A percentile compares a stretch with the other conserved stretches of the same genome.
Conservation (phyloP, 2,329 filamentous ascomycete species). For the Aureobasidium sp. region DNA sequence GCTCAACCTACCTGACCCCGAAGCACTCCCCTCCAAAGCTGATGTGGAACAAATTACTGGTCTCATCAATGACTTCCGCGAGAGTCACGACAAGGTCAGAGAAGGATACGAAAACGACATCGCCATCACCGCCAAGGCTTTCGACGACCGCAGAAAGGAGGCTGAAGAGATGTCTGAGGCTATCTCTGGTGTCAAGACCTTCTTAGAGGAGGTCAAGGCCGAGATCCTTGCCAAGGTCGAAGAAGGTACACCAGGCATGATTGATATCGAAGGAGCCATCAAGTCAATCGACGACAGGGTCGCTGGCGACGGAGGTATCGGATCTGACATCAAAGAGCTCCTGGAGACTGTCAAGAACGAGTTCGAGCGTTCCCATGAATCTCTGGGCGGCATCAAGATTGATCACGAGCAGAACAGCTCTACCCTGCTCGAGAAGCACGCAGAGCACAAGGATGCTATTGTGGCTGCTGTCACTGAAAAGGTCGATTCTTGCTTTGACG, state of each 20-base stretch:
- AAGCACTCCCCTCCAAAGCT: slow-evolving; percentile 64
- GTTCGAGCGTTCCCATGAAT: slow-evolving; percentile 76
- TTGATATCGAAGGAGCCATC: slow-evolving; percentile 48
- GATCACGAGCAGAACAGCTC: slow-evolving; percentile 59
- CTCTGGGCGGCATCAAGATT: slow-evolving; percentile 72
- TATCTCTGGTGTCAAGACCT: slow-evolving; percentile 67
- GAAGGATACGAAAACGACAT: slow-evolving; percentile 67
- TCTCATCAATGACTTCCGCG: slow-evolving; percentile 43
- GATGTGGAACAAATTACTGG: slow-evolving; percentile 59
- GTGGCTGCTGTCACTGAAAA: slow-evolving; percentile 47
- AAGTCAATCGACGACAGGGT: slow-evolving; percentile 65
- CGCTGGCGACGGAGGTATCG: slow-evolving; percentile 36
- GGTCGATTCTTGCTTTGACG: slow-evolving; percentile 69
- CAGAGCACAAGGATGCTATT: slow-evolving; percentile 49
- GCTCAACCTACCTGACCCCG: slow-evolving; percentile 62
- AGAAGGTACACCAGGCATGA: slow-evolving; percentile 61
- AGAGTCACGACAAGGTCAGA: slow-evolving; percentile 57
- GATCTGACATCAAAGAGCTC: slow-evolving; percentile 49
- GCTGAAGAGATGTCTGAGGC: slow-evolving; percentile 69
- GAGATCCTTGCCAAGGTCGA: slow-evolving; percentile 69
- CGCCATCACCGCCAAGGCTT: slow-evolving; percentile 65
- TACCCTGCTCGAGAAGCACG: slow-evolving; percentile 49
- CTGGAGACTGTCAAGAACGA: slow-evolving; percentile 70
- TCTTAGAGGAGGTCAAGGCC: slow-evolving; percentile 70
- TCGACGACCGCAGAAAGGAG: slow-evolving; percentile 78